Evolutionary conservation across 768 basidiomycete species (phyloP), one percentile per base, ranked within the genome.

Genomic region (Suillus brevipes): DNA sequence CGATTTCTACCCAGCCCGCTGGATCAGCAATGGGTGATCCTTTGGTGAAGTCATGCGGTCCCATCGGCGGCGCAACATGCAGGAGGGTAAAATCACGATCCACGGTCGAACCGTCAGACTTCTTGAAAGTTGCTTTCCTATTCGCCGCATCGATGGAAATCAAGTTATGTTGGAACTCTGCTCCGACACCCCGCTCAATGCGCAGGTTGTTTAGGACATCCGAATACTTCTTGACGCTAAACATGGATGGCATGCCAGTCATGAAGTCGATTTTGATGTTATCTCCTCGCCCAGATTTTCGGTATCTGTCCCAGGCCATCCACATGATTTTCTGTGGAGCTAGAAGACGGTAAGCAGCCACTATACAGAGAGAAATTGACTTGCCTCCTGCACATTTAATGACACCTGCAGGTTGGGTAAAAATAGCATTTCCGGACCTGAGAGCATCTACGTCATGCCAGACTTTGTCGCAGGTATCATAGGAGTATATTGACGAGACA

Each of bases 281-380:
- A 58, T 83, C 81, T 18, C 79, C 74, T 23, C 90, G 84, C 3
- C 82, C 81, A 12, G 90, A 90, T 72, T 76, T 82, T 64, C 83
- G 82, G 74, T 84, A 94, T 57, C 88, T 81, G 73, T 95, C 92
- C 92, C 92, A 94, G 55, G 92, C 91, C 91, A 95, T 94, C 94
- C 94, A 97, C 92, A 97, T 95, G 62, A 95, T 91, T 78, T 96
- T 95, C 73, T 94, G 92, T 23, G 92, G 91, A 18, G 89, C 91
- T 92, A 68, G 25, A 49, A 45, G 42, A 25, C 42, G 37, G 49
- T 66, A 6, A 70, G 68, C 23, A 60, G 12, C 28, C 53, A 49
- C 37, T 45, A 57, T 50, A 28, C 40, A 2, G 23, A 20, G 28
- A 63, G 7, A 23, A 31, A 1, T 13, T 36, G 40, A 34, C 75